Conservation (phyloP, 208 protist species). For the Leishmania major region DNA sequence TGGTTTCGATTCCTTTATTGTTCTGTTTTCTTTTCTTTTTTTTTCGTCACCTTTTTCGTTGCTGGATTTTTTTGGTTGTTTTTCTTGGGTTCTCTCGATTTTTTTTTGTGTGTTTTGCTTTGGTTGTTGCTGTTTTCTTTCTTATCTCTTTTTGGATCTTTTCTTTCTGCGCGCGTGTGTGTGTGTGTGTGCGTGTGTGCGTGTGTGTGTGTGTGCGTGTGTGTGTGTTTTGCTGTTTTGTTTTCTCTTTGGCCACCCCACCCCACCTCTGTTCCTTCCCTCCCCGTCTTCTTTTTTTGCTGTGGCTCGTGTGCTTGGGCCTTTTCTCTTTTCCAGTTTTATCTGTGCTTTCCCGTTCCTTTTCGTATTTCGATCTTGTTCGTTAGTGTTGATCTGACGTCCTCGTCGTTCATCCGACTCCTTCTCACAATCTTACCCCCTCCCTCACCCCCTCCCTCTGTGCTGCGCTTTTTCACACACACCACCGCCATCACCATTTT, state of each 20-base stretch:
- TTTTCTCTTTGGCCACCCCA: not conserved
- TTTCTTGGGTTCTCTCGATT: not conserved
- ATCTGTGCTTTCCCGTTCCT: not conserved
- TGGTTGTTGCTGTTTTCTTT: not conserved
- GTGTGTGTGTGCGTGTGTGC: not conserved
- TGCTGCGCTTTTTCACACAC: not conserved
- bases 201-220: not conserved
- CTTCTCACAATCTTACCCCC: not conserved
- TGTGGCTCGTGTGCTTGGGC: not conserved
- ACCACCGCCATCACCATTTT: not conserved
- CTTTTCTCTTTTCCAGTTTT: not conserved
- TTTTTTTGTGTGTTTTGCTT: not conserved
- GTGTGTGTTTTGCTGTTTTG: not conserved
- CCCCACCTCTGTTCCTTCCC: not conserved
- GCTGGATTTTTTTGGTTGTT: not conserved
- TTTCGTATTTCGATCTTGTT: not conserved
- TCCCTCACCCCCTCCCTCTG: not conserved
- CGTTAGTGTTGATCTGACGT: constrained; percentile 1
- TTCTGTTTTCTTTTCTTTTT: not conserved
- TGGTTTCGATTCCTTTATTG: not conserved
- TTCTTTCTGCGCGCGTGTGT: not conserved
- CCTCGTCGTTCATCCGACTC: not conserved
- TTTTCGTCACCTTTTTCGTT: not conserved
- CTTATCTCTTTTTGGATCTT: not conserved
- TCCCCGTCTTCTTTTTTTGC: not conserved